Base-by-base conservation (phyloP, 768 basidiomycete genomes). In the Boletus rubroflammeus region DNA sequence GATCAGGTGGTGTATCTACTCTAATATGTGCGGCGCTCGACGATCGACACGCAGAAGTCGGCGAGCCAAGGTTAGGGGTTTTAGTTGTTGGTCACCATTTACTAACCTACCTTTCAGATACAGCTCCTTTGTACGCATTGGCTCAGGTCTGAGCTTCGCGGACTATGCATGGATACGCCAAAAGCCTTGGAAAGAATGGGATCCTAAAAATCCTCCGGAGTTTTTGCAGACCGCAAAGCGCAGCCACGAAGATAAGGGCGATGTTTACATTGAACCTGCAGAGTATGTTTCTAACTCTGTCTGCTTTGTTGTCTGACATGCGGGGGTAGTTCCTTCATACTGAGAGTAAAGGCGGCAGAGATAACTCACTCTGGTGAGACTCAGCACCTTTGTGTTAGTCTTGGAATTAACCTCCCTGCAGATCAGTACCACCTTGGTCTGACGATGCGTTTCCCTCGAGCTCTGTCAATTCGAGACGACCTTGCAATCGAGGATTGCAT, bases 391-490 rank as follows among this genome's bases (percentile, higher is more conserved):
- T 19, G n/a, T 19, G 3, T 34, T 35, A 29, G 21, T 10, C 26
- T 19, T 28, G n/a, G 26, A 38, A 45, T 54, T 55, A 8, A 55
- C 47, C 5, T 9, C 40, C 31, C 51, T 36, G 59, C 56, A 85
- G 94, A 93, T 60, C 85, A 85, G 61, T 98, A 92, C 62, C 88
- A 88, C 49, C 68, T 93, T 58, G 88, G 86, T 5, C 83, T 86
- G 57, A 98, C 96, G 0, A 88, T 99, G 84, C 86, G 97, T 21
- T 99, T 99, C 66, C 96, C 97, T 42, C 82, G 95, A 53, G 93
- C 90, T 15, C 62, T 92, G 43, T 66, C 72, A 3, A 92, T 95
- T 55, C 82, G 92, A 23, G 89, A 90, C 47, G 93, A 97, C 62
- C 76, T 91, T 19, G 79, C 68, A 32, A 73, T 83, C 39, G 80